A percentile compares a stretch with the other conserved stretches of the same genome.
phyloP scores from a whole-genome alignment of 1,139 yeast genomes.

The Pichia sp. region DNA sequence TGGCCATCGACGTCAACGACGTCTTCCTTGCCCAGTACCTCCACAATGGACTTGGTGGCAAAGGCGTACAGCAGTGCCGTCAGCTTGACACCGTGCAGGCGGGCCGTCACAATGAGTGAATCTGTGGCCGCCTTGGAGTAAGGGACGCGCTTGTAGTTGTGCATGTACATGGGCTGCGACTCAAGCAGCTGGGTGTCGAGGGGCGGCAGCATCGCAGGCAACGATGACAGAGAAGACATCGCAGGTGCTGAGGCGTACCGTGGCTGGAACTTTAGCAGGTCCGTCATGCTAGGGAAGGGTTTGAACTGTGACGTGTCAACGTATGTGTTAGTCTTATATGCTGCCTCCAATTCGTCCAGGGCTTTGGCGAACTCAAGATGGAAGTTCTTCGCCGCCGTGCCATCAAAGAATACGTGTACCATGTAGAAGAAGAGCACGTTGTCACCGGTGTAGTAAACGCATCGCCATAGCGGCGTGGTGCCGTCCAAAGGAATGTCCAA shows the following conservation, averaged over 20 bases:
- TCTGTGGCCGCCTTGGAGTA: neutral
- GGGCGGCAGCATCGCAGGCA: too few relatives aligned
- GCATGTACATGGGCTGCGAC: conserved; percentile 8
- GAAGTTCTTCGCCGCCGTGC: conserved; percentile 31
- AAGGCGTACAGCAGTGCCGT: conserved; percentile 9
- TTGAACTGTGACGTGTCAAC: too few relatives aligned
- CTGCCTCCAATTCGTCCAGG: neutral
- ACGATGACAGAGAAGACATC: too few relatives aligned
- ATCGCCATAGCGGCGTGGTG: too few relatives aligned
- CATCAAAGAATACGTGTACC: conserved; percentile 35
- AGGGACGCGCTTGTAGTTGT: conserved; percentile 1
- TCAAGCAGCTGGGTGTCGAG: too few relatives aligned
- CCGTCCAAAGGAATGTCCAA: too few relatives aligned
- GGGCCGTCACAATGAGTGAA: conserved; percentile 2
- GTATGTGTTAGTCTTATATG: too few relatives aligned
- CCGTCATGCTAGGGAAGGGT: too few relatives aligned
- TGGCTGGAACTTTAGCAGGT: too few relatives aligned
- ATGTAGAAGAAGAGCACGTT: conserved; percentile 25
- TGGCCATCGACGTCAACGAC: too few relatives aligned
- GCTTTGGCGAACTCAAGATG: conserved; percentile 17
- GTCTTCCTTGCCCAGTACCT: neutral
- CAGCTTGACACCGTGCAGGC: conserved; percentile 5
- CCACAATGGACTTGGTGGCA: conserved; percentile 1
- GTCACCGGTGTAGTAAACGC: too few relatives aligned
- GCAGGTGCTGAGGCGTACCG: too few relatives aligned